Evolutionary conservation across 2,329 filamentous ascomycete species (phyloP), one percentile per base, ranked within the genome.

Genomic region (Leptographium galeiforme): DNA sequence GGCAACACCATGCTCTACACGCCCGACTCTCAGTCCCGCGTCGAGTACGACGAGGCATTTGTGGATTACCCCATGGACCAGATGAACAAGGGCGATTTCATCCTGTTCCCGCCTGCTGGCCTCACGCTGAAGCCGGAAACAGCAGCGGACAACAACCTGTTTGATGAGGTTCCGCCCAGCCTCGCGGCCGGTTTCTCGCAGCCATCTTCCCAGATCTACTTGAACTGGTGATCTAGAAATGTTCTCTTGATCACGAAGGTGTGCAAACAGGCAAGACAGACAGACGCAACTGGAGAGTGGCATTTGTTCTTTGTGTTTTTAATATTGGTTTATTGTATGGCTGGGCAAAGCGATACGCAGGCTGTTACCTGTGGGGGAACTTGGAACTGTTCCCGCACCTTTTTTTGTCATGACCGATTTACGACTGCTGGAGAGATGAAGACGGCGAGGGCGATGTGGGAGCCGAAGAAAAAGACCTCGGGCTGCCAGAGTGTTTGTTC

Each of bases 1-100:
- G 75, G 77, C 39, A 82, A 84, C 56, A 70, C 81, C 1, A 85
- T 87, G 70, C 74, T 88, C 36, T 85, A 76, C 67, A 85, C 84
- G 11, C 81, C 85, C 48, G 74, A 75, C 44, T 82, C 82, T 0
- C 66, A 81, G 56, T 25, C 25, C 5, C 25, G 5, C 3, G 70
- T 71, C 18, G 76, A 79, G 30, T 84, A 88, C 56, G 84, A 89
- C 56, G 84, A 88, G 61, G 77, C 75, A 41, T 85, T 81, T 59
- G 77, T 79, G 43, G 81, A 83, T 34, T 70, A 69, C 39, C 63
- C 68, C 4, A 61, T 63, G 33, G 67, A 69, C 36, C 68, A 67
- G 48, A 68, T 64, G n/a, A 69, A 64, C 11, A 68, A 72, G 30
- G 68, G 66, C 12, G 84, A 88, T 64, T 89, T 88, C 60, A 75